Conservation (phyloP, 306 rosid genomes). For the Crotalaria pallida region DNA sequence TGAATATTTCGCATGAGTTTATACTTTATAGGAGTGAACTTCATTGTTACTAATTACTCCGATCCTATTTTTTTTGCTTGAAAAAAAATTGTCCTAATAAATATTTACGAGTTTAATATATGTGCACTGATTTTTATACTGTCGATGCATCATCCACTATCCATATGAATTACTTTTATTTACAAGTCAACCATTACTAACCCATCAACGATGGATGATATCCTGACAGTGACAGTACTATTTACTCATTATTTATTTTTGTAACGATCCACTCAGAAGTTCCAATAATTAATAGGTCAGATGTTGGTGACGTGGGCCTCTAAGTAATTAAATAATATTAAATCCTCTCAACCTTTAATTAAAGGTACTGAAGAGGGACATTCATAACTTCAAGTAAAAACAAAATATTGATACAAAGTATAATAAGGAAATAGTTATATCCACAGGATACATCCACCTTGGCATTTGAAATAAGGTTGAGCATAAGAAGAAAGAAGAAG, state of each 20-base stretch:
- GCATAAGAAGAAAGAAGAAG: background rate
- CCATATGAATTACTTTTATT: too few species aligned
- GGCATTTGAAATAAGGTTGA: background rate
- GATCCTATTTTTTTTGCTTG: too few species aligned
- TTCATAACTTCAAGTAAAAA: background rate
- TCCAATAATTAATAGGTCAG: background rate
- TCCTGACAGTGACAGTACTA: too few species aligned
- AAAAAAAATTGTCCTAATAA: too few species aligned
- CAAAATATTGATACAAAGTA: background rate
- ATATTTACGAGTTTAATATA: too few species aligned
- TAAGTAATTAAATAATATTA: background rate
- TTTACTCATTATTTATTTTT: background rate
- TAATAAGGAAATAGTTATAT: background rate
- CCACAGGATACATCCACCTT: background rate
- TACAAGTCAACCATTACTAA: too few species aligned
- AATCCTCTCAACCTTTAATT: background rate
- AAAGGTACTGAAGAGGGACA: slow-evolving; percentile 19
- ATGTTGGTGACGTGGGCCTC: background rate
- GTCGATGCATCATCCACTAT: too few species aligned
- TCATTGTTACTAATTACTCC: too few species aligned
- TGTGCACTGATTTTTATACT: too few species aligned
- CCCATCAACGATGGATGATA: too few species aligned
- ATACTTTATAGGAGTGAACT: too few species aligned
- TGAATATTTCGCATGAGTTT: too few species aligned
- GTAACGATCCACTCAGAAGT: background rate